Evolutionary conservation across 495 filamentous ascomycete species (phyloP), one percentile per base, ranked within the genome.

Genomic region (Xylaria palmicola): DNA sequence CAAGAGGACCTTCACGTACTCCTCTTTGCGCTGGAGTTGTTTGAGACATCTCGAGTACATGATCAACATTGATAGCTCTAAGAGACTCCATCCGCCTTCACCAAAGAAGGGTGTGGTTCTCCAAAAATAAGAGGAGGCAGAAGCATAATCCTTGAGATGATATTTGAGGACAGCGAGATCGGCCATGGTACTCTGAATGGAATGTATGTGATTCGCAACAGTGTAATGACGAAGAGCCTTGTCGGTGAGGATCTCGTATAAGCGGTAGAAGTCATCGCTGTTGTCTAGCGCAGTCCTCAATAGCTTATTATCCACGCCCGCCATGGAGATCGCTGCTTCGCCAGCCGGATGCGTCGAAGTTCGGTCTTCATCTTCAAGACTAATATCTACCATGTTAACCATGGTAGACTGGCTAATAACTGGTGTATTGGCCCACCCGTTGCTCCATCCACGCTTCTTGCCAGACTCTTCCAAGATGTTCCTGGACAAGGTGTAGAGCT

Each of bases 91-190:
- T 15, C 87, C 82, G 63, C 84, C 86, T 50, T 88, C 88, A 0
- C 87, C 89, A 68, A 94, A 97, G 65, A 91, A 89, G 2, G 91
- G 88, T 7, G 89, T 88, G 56, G 93, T 83, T n/a, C 86, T 81
- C 66, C 87, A 85, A 70, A 98, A 92, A 67, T 90, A 93, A 3
- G 81, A 85, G 1, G 90, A 88, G 12, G 93, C 93, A 12, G 85
- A 81, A 10, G 70, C 79, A 71, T 87, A 93, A 62, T 97, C 90
- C 19, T 81, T 77, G 8, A 89, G 77, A 56, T 88, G 82, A 57
- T 88, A 95, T 74, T 91, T 90, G 52, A 96, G 75, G 10, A 91
- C 80, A 6, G 94, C 94, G 26, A 98, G 83, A 71, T 98, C 94
- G 15, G 91, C 89, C 72, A 93, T 85, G 44, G 87, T 85, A 32